Evolutionary conservation across 1,284 basidiomycete species (phyloP).

Genomic region (Abortiporus biennis): DNA sequence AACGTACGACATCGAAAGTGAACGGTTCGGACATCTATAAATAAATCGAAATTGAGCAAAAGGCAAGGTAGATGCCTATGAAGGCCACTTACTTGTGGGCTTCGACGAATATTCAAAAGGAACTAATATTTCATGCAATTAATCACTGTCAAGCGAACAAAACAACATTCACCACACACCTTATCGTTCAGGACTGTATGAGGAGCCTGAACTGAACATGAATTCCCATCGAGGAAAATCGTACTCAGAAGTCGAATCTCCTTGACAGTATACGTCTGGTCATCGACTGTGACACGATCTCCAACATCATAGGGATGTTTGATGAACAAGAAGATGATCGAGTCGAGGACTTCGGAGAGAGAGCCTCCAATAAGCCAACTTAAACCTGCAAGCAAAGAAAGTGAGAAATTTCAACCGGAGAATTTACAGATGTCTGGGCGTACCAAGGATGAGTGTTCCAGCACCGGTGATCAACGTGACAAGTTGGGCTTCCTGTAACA

Average conservation of each 20-base stretch:
- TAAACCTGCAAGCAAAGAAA: constrained; percentile 40
- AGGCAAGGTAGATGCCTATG: no score
- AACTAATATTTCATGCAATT: constrained; percentile 35
- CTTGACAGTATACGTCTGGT: constrained; percentile 72
- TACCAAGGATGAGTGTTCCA: constrained; percentile 77
- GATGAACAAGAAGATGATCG: constrained; percentile 85
- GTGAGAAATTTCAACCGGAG: background rate
- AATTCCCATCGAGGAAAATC: constrained; percentile 61
- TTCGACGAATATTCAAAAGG: constrained; percentile 68
- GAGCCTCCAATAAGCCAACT: constrained; percentile 86
- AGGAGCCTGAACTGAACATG: constrained; percentile 59
- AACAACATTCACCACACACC: constrained; percentile 29
- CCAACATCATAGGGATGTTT: constrained; percentile 88
- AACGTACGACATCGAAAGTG: constrained; percentile 63
- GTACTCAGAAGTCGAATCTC: constrained; percentile 84
- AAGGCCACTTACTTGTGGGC: constrained; percentile 55
- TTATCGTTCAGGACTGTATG: constrained; percentile 64
- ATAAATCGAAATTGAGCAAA: no score
- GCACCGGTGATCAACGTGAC: constrained; percentile 75
- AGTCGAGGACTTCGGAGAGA: constrained; percentile 63
- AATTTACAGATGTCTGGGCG: constrained; percentile 10
- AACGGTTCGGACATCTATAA: constrained; percentile 78
- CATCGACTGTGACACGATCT: constrained; percentile 60
- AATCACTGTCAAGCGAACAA: constrained; percentile 14
- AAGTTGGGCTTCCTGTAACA: constrained; percentile 57